A percentile compares a stretch with the other conserved stretches of the same genome.
Conservation (phyloP, 257 asterid species). For the Scutellaria minor region DNA sequence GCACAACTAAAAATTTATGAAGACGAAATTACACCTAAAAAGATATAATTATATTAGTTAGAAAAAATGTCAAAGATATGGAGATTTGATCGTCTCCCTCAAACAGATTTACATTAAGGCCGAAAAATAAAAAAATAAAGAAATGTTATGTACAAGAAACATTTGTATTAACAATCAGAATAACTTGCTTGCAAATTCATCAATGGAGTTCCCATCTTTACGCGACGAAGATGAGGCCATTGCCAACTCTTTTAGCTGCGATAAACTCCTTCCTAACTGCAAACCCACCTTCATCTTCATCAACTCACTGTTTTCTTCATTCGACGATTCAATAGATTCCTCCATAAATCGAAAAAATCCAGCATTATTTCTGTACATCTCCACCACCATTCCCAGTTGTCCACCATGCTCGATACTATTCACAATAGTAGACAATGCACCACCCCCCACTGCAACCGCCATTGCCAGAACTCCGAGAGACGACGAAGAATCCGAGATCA, state of each 20-base stretch:
- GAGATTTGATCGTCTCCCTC: too few species aligned
- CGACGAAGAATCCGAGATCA: constrained; percentile 19
- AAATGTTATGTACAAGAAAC: background rate
- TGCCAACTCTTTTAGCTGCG: constrained; percentile 34
- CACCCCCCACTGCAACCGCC: constrained; percentile 33
- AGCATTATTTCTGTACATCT: constrained; percentile 41
- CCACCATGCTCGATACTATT: constrained; percentile 42
- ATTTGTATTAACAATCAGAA: constrained; percentile 4
- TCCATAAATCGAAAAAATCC: constrained; percentile 40
- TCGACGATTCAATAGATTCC: constrained; percentile 29
- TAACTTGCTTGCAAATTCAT: constrained; percentile 44
- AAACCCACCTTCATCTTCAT: constrained; percentile 38
- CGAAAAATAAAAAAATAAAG: background rate
- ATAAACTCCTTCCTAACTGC: constrained; percentile 39
- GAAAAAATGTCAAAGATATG: background rate
- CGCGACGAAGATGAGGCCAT: constrained; percentile 28
- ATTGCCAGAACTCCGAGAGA: background rate
- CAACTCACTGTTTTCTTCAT: constrained; percentile 33
- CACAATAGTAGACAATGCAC: constrained; percentile 34
- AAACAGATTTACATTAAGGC: background rate
- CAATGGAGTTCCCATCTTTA: constrained; percentile 19
- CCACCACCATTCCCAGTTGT: constrained; percentile 44
- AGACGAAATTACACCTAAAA: background rate
- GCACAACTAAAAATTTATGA: too few species aligned
- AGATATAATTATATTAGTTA: too few species aligned